Percentiles rank a stretch among this genome's conserved stretches.
Evolutionary conservation across 2,329 filamentous ascomycete species (phyloP).

Genomic region (Celoporthe dispersa): DNA sequence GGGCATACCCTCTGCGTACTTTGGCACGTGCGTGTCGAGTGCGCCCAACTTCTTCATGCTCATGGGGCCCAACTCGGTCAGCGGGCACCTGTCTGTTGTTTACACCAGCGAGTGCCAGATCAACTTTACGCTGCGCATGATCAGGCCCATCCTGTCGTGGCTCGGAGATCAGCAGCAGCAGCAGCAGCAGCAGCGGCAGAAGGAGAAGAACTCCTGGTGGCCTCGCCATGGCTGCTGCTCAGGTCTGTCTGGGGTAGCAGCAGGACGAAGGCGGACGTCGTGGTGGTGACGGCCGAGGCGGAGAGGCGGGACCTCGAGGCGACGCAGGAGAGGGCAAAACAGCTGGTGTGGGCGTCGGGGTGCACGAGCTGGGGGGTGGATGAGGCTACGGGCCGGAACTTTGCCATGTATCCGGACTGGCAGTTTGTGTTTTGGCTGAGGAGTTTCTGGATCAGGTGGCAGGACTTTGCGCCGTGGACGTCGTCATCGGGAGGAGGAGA

Average conservation of each 20-base stretch:
- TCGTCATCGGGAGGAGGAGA: background rate
- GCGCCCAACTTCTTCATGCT: constrained; percentile 39
- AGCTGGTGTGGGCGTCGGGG: constrained; percentile 8
- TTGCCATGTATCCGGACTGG: constrained; percentile 8
- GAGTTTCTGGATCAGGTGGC: constrained; percentile 6
- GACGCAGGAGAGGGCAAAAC: background rate
- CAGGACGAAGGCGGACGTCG: background rate
- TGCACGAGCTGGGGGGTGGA: constrained; percentile 8
- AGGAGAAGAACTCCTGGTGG: constrained; percentile 7
- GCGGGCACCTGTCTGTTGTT: constrained; percentile 54
- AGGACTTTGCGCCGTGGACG: background rate
- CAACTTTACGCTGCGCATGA: constrained; percentile 41
- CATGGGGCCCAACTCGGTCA: constrained; percentile 39
- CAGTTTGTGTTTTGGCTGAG: constrained; percentile 4
- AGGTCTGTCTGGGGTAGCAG: background rate
- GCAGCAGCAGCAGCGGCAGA: background rate
- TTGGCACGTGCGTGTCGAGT: constrained; percentile 38
- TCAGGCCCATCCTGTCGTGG: background rate
- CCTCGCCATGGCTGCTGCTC: background rate
- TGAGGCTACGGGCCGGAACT: background rate
- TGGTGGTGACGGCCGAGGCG: background rate
- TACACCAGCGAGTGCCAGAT: constrained; percentile 57
- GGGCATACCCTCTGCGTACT: constrained; percentile 37
- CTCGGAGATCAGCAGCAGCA: background rate
- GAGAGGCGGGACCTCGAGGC: constrained; percentile 3